A percentile compares a stretch with the other conserved stretches of the same genome.
Evolutionary conservation across 768 basidiomycete genomes (phyloP).

Genomic region (Suillus plorans): DNA sequence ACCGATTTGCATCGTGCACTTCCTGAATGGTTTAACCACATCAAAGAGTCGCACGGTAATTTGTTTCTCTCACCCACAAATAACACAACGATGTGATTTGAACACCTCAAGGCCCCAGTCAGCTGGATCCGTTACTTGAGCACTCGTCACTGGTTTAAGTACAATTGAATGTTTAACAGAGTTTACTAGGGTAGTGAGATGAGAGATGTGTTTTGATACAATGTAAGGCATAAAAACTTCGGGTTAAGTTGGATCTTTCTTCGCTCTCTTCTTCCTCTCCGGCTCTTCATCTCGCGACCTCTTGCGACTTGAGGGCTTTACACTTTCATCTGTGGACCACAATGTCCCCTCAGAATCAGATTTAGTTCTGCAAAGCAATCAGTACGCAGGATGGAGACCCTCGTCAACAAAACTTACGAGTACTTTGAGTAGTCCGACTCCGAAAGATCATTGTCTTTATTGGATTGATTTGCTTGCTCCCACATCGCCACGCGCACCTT

Average conservation of each 20-base stretch:
- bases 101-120: background rate
- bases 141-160: background rate
- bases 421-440: conserved; percentile 22
- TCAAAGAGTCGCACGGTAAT: background rate
- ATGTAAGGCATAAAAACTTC: background rate
- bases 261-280: background rate
- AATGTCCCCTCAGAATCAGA: conserved; percentile 8
- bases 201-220: background rate
- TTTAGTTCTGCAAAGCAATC: background rate
- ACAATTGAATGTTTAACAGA: background rate
- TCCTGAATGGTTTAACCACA: background rate
- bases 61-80: background rate
- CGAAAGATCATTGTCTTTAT: conserved; percentile 8
- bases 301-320: background rate
- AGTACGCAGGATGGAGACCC: background rate
- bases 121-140: background rate
- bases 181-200: background rate
- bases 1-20: background rate
- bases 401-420: conserved; percentile 18
- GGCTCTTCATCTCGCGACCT: conserved; percentile 1
- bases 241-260: background rate
- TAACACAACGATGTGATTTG: background rate
- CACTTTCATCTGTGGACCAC: conserved; percentile 5
- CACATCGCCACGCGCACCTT: conserved; percentile 19
- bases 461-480: conserved; percentile 17